Evolutionary conservation across 805 yeast species (phyloP), one percentile per base, ranked within the genome.

Genomic region (Kodamaea laetipori): DNA sequence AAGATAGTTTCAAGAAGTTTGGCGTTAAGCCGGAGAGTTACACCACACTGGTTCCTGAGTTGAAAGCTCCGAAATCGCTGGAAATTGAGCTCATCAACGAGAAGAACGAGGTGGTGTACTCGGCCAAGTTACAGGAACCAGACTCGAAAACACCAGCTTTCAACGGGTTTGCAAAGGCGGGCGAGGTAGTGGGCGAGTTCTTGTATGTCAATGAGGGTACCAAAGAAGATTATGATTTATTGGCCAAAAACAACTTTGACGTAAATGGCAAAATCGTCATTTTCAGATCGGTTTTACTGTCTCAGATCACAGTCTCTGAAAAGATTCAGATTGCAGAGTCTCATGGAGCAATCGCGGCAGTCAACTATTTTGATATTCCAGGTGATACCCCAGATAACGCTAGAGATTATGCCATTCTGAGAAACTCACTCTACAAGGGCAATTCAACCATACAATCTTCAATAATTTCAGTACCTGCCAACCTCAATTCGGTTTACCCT

Each of bases 161-260:
- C 43, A 51, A 55, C 40, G 49, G 54, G 2, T 58, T 52, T 49
- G 68, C 72, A 1, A 30, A 26, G 4, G 55, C 49, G 35, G 73
- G 67, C 1, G 41, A 57, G 1, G 51, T 61, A 1, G 47, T 43
- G 4, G 63, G 55, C 0, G 52, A 49, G 9, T 67, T 54, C 47
- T 43, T 69, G 2, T 66, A 40, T 52, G 70, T 54, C 6, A 63
- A 66, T 42, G 49, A 54, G n/a, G 75, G 72, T 3, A 39, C 52
- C 1, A 46, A 48, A 1, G 54, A 52, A 1, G 76, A 71, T 41
- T 66, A 58, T 37, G 47, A 44, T 4, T 31, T 51, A 3, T 45
- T 69, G 21, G 15, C 34, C 9, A 43, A 52, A 8, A 47, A 58
- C 25, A 53, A 53, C 1, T 47, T 63, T 12, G 42, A 46, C 13